Base-by-base conservation (phyloP, 352 stramenopile genomes). In the Phytophthora sansomeana region DNA sequence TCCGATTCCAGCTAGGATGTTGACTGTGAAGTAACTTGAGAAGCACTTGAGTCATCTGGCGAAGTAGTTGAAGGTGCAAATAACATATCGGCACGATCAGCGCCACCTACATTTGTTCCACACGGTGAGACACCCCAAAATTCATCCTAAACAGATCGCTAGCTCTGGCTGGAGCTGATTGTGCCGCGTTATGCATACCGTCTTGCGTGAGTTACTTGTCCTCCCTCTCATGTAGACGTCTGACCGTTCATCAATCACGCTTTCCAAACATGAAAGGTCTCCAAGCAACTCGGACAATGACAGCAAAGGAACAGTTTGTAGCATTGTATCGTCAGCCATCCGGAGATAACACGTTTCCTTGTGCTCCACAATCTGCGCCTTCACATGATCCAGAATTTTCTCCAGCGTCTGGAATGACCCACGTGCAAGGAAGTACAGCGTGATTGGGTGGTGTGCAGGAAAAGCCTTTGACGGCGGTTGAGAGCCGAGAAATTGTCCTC, bases 91-190 rank as follows among this genome's bases (percentile, higher is more conserved):
- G 85, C 83, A 38, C 79, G 70, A 69, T 90, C 85, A 11, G 41
- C 57, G 8, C 52, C 58, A 30, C 32, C 50, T 36, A 43, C 38
- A 56, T 35, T 63, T 55, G 49, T 21, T 38, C 54, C 70, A 65
- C 67, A 77, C 29, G 73, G 11, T 71, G 68, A 42, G 67, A 58
- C 11, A 61, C 42, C 14, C 73, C 74, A 72, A 81, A 87, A 51
- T 92, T 77, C 66, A 85, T 90, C 24, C 80, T 67, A 62, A 94
- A 92, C 41, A 92, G 65, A 59, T 94, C 85, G 38, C 83, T 92
- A 35, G 83, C 83, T 51, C 83, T 76, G 55, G 82, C 85, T 36
- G 75, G 74, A 4, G 72, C 54, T 14, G 63, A n/a, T 2, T 57
- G 21, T 1, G 49, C 39, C 57, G 41, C 52, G 36, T 17, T 55